Evolutionary conservation across 2,329 filamentous ascomycete genomes (phyloP), one percentile per base, ranked within the genome.

Genomic region (Alternaria longipes): DNA sequence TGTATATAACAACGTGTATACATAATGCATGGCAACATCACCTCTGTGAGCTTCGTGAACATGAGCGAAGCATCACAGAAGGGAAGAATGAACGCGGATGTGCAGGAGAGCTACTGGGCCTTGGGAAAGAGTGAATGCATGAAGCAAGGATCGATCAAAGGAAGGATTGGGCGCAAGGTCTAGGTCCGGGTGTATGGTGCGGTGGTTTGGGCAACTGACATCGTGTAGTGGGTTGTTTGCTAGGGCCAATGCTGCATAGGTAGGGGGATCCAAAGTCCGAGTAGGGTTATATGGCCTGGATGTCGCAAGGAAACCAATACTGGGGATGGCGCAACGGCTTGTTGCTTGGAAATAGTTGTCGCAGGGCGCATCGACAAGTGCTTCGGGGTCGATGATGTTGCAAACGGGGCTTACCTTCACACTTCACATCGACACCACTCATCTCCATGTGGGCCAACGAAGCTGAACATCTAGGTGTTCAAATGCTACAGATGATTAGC

Each of bases 401-500:
- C 56, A 47, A 47, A 59, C 50, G 42, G 61, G 59, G 56, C 65
- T 68, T 66, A 68, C 65, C 65, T 66, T 64, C 40, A 51, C 41
- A 54, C 52, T 59, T 68, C 65, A 66, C 61, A 56, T 59, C 59
- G 50, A 67, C 64, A 67, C 64, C 62, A 67, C 62, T 51, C 56
- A 65, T 65, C 57, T 51, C 52, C 42, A 60, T 49, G 56, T 47
- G 51, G 51, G 55, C 46, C 56, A 34, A 56, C 52, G 30, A 58
- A 32, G 36, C 45, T 62, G 52, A 66, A 60, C 57, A 56, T 58
- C 20, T 50, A 36, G 49, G 47, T 59, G 64, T 62, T 63, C 56
- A 32, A 42, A 49, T 54, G 65, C 69, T 72, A 67, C 42, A 61
- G 40, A 56, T 60, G 20, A 71, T 72, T 67, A 72, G 69, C 64